Base-by-base conservation (phyloP, 192 early-diverging fungal species). In the Backusella australiensis region DNA sequence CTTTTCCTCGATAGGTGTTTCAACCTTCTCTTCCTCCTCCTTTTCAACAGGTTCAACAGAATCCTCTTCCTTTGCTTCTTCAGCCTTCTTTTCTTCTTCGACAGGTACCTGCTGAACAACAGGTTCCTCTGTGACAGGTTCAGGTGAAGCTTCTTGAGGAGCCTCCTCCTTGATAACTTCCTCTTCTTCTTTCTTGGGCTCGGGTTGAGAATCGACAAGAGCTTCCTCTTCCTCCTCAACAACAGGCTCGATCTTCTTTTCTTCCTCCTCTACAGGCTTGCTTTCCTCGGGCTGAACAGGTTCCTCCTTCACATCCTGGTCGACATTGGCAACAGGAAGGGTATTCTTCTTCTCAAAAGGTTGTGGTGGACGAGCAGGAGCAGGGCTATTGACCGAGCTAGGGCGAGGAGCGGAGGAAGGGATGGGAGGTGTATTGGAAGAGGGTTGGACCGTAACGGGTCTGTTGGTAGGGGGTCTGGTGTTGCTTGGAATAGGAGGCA, bases 401-500 rank as follows among this genome's bases (percentile, higher is more conserved):
- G 70, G 70, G 17, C 70, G 41, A 49, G 70, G 36, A 32, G 41
- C 15, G 3, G 41, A 26, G 42, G 26, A 41, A 5, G 70, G 65
- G 9, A 42, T 41, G 34, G 59, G 38, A 65, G 23, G 34, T 34
- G 73, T 67, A 19, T 38, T 32, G 34, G 49, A 49, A 23, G 71
- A 34, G 34, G 49, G 19, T 6, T 59, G 71, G 2, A 59, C 49
- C 1, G 52, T 52, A 59, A 39, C 35, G 34, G 71, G 52, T 56
- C 71, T 56, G 29, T 8, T 35, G 3, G 19, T 34, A n/a, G 36
- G 39, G 23, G 68, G 56, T 29, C 56, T 23, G 5, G 41, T 46
- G 3, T 72, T 72, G 26, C 23, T 44, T 6, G 70, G 70, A 15
- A 72, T 26, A 46, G 70, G 42, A 32, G 70, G 70, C 9, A 73